A percentile compares a stretch with the other conserved stretches of the same genome.
Conservation (phyloP, 2,329 filamentous ascomycete genomes). For the Westerdykella sp. region DNA sequence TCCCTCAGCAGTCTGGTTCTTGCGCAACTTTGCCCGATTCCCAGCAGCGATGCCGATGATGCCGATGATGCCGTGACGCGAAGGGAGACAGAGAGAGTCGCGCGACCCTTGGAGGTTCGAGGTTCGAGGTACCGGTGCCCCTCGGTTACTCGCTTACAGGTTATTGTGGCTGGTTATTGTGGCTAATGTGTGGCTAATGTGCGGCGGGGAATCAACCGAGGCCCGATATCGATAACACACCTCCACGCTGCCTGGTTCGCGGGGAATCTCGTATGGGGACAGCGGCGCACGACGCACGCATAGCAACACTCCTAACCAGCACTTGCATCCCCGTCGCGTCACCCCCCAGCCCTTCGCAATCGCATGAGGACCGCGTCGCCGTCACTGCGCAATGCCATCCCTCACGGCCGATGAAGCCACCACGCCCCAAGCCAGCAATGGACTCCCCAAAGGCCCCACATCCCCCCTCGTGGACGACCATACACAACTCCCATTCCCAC, state of each 20-base stretch:
- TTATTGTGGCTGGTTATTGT: neutral
- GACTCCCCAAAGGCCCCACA: slow-evolving; percentile 9
- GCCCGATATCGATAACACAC: slow-evolving; percentile 3
- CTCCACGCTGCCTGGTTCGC: neutral
- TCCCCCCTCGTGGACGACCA: slow-evolving; percentile 33
- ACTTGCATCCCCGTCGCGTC: slow-evolving; percentile 1
- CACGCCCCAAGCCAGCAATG: slow-evolving; percentile 32
- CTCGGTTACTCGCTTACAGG: neutral
- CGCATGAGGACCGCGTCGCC: slow-evolving; percentile 31
- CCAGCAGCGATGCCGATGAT: neutral
- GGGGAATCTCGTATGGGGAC: no score
- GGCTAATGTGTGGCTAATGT: neutral
- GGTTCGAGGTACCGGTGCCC: no score
- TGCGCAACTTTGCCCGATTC: no score
- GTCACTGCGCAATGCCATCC: slow-evolving; percentile 32
- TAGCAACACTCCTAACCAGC: neutral
- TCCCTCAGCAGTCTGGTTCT: no score
- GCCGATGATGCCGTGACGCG: neutral
- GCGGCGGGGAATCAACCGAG: slow-evolving; percentile 1
- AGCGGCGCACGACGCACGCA: no score
- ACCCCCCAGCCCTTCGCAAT: slow-evolving; percentile 9
- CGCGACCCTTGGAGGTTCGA: no score
- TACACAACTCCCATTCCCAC: slow-evolving; percentile 43
- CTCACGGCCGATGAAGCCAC: slow-evolving; percentile 9
- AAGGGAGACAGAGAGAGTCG: no score